Evolutionary conservation across 2,329 filamentous ascomycete species (phyloP).

Genomic region (Venturia asperata): DNA sequence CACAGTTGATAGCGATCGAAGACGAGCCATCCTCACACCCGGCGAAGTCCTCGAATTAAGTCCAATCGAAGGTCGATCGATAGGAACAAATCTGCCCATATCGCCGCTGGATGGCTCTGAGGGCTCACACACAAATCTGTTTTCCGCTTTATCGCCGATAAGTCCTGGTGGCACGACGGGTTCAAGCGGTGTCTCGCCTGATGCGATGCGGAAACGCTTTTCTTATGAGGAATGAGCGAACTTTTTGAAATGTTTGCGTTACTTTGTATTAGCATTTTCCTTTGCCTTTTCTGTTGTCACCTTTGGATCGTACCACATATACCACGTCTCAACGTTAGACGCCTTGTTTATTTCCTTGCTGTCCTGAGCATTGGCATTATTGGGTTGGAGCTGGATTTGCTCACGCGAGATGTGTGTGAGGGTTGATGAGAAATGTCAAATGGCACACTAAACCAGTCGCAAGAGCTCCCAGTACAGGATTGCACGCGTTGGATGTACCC

Average conservation of each 20-base stretch:
- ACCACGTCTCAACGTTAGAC: slow-evolving; percentile 9
- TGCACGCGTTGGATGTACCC: not conserved
- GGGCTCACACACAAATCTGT: slow-evolving; percentile 18
- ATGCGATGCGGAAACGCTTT: slow-evolving; percentile 10
- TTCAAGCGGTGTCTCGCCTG: not conserved
- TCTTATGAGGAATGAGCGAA: slow-evolving; percentile 17
- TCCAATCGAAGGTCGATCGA: slow-evolving; percentile 6
- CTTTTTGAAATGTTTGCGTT: not conserved
- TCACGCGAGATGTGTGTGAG: not conserved
- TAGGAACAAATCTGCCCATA: slow-evolving; percentile 1
- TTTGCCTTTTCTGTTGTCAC: not conserved
- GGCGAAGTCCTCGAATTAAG: slow-evolving; percentile 18
- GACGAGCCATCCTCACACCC: slow-evolving; percentile 7
- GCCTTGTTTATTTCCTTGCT: slow-evolving; percentile 2
- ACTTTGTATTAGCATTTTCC: slow-evolving; percentile 8
- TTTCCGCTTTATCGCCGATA: slow-evolving; percentile 10
- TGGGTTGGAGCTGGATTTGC: not conserved
- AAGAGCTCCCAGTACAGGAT: not conserved
- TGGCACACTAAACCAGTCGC: not conserved
- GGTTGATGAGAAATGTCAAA: not conserved
- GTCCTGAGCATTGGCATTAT: slow-evolving; percentile 12
- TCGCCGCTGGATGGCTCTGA: slow-evolving; percentile 16
- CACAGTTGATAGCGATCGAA: slow-evolving; percentile 10
- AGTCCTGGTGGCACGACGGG: slow-evolving; percentile 13
- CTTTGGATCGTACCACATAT: slow-evolving; percentile 8